These are phyloP conservation scores for Aspergillus sp. DNA, from an alignment of 2,329 filamentous ascomycete species.

Conservation along the genomic window DNA sequence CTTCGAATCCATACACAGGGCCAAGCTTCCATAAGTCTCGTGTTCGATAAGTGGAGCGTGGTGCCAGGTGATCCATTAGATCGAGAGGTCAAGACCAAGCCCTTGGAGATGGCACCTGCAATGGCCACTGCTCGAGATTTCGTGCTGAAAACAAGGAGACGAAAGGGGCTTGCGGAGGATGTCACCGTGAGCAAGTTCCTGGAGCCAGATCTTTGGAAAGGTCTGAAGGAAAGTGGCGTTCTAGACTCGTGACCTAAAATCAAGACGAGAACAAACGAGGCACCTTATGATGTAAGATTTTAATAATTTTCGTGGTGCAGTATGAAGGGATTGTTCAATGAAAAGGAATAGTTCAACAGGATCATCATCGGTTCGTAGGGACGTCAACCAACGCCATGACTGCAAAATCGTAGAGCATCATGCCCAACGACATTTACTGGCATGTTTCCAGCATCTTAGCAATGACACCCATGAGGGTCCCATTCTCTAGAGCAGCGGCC, in stretches of 20 bases:
- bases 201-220: constrained; percentile 89
- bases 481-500: constrained; percentile 90
- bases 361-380: neutral
- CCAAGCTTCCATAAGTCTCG: constrained; percentile 82
- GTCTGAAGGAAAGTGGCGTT: constrained; percentile 83
- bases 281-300: neutral
- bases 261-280: neutral
- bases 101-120: constrained; percentile 81
- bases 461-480: constrained; percentile 80
- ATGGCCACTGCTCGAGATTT: constrained; percentile 94
- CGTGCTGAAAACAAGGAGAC: constrained; percentile 87
- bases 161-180: constrained; percentile 94
- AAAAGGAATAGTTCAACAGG: neutral
- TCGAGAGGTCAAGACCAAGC: constrained; percentile 75
- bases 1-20: constrained; percentile 94
- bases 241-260: constrained; percentile 57
- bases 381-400: neutral
- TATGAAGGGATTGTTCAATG: neutral
- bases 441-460: constrained; percentile 93
- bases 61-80: constrained; percentile 95
- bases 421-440: constrained; percentile 44
- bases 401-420: neutral
- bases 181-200: constrained; percentile 95
- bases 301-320: neutral
- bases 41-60: constrained; percentile 95